phyloP scores from a whole-genome alignment of 176 grass and related monocot genomes.

The Cenchrus americanus region DNA sequence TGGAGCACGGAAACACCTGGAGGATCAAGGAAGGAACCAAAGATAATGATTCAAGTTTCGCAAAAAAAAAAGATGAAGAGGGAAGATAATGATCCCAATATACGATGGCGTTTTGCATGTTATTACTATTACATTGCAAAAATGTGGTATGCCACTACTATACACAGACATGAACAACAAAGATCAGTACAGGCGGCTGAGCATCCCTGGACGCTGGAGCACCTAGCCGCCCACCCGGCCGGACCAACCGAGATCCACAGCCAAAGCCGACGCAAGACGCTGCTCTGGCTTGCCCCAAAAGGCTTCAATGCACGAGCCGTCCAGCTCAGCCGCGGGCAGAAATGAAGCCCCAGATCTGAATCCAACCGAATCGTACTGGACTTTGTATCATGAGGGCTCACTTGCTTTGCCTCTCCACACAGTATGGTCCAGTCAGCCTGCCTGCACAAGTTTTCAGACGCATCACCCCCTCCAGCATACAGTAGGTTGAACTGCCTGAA shows the following conservation, averaged over 20 bases:
- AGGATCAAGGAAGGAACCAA: background rate
- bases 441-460: conserved; percentile 26
- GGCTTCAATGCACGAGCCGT: conserved; percentile 17
- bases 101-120: background rate
- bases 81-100: background rate
- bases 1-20: background rate
- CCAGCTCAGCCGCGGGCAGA: conserved; percentile 36
- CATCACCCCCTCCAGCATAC: background rate
- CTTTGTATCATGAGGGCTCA: conserved; percentile 24
- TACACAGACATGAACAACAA: background rate
- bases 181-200: background rate
- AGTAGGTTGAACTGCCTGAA: background rate
- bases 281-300: conserved; percentile 43
- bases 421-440: background rate
- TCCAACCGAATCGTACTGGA: conserved; percentile 29
- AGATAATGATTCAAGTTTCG: background rate
- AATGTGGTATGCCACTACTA: background rate
- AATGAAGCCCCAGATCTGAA: conserved; percentile 42
- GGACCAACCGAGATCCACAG: conserved; percentile 18
- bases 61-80: too few species aligned
- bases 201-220: conserved; percentile 11
- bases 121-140: conserved; percentile 18
- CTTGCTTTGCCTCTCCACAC: conserved; percentile 1
- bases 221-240: background rate
- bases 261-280: background rate